Evolutionary conservation across 2,329 filamentous ascomycete species (phyloP).

Genomic region (Aspergillus sp.): DNA sequence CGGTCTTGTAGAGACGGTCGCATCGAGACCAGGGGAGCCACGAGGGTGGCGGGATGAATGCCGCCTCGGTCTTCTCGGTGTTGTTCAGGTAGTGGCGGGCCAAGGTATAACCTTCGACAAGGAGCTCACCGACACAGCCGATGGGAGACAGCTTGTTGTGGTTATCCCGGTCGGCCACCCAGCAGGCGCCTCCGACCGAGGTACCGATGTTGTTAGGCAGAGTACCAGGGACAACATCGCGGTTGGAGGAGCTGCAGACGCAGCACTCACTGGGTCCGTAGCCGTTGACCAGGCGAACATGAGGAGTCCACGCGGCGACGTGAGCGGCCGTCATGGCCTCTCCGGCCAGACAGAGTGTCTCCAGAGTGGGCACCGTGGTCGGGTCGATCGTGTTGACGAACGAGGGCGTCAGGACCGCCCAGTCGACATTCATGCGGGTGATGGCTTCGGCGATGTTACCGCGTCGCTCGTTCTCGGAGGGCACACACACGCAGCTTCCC

Average conservation of each 20-base stretch:
- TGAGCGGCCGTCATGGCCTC: constrained; percentile 23
- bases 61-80: constrained; percentile 23
- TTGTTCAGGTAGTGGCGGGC: constrained; percentile 35
- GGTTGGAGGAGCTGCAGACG: constrained; percentile 23
- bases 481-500: constrained; percentile 43
- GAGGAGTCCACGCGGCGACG: constrained; percentile 23
- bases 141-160: constrained; percentile 34
- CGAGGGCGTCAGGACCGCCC: constrained; percentile 8
- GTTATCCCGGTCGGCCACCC: constrained; percentile 30
- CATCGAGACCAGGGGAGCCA: constrained; percentile 13
- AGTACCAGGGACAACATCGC: constrained; percentile 6
- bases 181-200: constrained; percentile 19
- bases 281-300: constrained; percentile 37
- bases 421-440: constrained; percentile 27
- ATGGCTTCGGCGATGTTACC: constrained; percentile 45
- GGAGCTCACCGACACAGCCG: constrained; percentile 20
- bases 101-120: constrained; percentile 32
- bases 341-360: constrained; percentile 33
- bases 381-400: constrained; percentile 30
- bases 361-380: constrained; percentile 37
- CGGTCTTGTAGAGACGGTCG: constrained; percentile 18
- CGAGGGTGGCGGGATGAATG: constrained; percentile 21
- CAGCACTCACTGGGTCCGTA: constrained; percentile 35
- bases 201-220: constrained; percentile 19
- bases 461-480: constrained; percentile 43